Base-by-base conservation (phyloP, 257 asterid species). In the Rauvolfia tetraphylla region DNA sequence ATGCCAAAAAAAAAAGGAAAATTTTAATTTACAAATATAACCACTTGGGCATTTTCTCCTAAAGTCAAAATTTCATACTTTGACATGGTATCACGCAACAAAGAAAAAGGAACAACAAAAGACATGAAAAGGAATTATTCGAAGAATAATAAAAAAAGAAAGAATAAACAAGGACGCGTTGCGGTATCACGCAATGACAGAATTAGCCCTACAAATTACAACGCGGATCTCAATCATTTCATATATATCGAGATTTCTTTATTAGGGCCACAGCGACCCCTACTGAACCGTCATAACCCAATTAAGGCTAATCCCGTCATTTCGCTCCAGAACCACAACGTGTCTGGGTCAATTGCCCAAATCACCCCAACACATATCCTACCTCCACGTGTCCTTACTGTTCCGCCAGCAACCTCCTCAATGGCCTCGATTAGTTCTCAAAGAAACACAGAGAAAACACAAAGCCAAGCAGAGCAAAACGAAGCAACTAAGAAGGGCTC, bases 401-500 rank as follows among this genome's bases (percentile, higher is more conserved):
- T 79, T 48, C 76, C 42, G 18, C 79, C 65, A 67, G 65, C 79
- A 46, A 34, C 56, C 0, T 51, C 78, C 79, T 85, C 78, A 25
- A 87, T 81, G 97, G 91, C n/a, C 44, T 5, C 0, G 14, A 83
- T 78, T 82, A 44, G 14, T 57, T 74, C 72, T 27, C 22, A 34
- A 85, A 92, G 85, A 87, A 92, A 84, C 95, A 92, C 97, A 89
- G 46, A 80, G 93, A 81, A 89, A 90, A 79, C 93, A 90, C 96
- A 89, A 48, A 77, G 86, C 81, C 81, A 79, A 78, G 84, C 74
- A 82, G 76, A 54, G 83, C 75, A 22, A 56, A 46, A 29, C 12
- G 67, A 46, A 71, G 78, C 75, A 42, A 63, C 46, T 3, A 20
- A 31, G 10, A 72, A 58, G 71, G 68, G 49, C 72, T 3, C 25